Base-by-base conservation (phyloP, 306 rosid genomes). In the Pterocarpus santalinus region DNA sequence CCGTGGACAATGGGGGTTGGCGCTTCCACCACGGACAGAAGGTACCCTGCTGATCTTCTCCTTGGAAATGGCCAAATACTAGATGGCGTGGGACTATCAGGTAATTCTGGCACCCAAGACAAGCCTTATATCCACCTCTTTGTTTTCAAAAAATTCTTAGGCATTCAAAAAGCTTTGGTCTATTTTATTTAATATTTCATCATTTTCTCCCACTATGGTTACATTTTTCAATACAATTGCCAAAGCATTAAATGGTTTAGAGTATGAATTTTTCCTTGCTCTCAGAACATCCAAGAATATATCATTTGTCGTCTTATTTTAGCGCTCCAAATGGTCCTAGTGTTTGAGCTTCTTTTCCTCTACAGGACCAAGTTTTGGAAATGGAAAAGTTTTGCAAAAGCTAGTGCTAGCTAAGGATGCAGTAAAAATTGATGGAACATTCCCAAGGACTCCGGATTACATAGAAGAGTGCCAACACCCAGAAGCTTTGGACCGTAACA, bases 391-490 rank as follows among this genome's bases (percentile, higher is more conserved):
- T 52, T 73, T 73, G 71, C 87, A 87, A 63, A 89, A 83, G 85
- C 85, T 95, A 5, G 90, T 91, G 64, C 77, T 86, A 63, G 98
- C 97, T 32, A 93, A 86, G 87, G 99, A 93, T 85, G 97, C 94
- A 36, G 33, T 77, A 13, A 91, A 79, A 84, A 38, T 5, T 66
- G 80, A 88, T 64, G 94, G 93, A 60, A 66, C 89, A 73, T 83
- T 85, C 41, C 90, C 89, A 35, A 65, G 35, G 44, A 87, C 90
- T 16, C 62, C 83, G 1, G 84, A 87, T 7, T 85, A 91, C 72
- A 53, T 72, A 36, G 96, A 93, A 80, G 99, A 95, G 85, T 95
- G 99, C 34, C 99, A 95, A 81, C 80, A 83, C 81, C 90, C 93
- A 47, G 91, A 93, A 75, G 96, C 87, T 69, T 84, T 95, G 12